Evolutionary conservation across 2,329 filamentous ascomycete genomes (phyloP), one percentile per base, ranked within the genome.

Genomic region (Pseudogymnoascus sp.): DNA sequence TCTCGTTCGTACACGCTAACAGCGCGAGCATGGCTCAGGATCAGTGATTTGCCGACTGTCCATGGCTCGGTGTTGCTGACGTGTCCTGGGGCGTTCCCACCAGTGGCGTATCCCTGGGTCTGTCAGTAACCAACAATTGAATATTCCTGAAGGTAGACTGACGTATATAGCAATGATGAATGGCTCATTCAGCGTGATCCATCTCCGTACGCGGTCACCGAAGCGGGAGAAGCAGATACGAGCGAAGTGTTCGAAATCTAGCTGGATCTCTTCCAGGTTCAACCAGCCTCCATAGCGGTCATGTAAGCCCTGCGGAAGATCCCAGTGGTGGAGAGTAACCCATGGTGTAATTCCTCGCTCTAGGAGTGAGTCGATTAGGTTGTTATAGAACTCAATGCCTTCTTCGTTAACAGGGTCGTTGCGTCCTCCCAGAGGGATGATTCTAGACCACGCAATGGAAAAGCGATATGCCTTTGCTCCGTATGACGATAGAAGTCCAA

Each of bases 391-490:
- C 2, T 73, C 70, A 14, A 82, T 69, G 0, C 73, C 80, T 35
- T 75, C 68, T 62, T 78, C 70, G 61, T 82, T 82, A 63, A 82
- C 71, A 0, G 77, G 77, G 7, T 74, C 77, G 0, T 73, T 73
- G 0, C 75, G 73, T 0, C 73, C 65, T 2, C 76, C 78, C 61
- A 82, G 81, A 0, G 80, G 80, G 11, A 81, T 70, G 59, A 82
- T 78, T 0, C 80, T 74, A 1, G 75, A 72, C 80, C 79, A 82
- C 0, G 79, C 73, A 45, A 82, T 77, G 2, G 75, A 76, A 69
- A 81, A 81, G 6, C 71, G 74, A 63, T 76, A 77, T 62, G 75
- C 72, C 23, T 74, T 71, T 14, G 75, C 72, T 0, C 75, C 76
- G 64, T 76, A 74, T 0, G 74, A 71, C 0, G 76, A 74, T 41